A percentile compares a stretch with the other conserved stretches of the same genome.
phyloP scores from a whole-genome alignment of 495 filamentous ascomycete genomes.

The Amniculicola lignicola region DNA sequence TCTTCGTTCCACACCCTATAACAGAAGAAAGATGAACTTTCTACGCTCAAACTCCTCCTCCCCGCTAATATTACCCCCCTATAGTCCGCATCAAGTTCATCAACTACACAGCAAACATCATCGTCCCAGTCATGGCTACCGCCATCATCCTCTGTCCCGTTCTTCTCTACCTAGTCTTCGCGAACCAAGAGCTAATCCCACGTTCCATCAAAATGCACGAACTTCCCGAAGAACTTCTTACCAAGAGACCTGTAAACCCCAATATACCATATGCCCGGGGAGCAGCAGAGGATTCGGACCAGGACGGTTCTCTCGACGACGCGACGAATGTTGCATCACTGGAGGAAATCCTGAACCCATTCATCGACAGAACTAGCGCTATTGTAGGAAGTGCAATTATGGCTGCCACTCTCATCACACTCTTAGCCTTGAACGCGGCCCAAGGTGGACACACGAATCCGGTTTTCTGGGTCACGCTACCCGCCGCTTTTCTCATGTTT shows the following conservation, averaged over 20 bases:
- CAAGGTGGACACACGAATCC: slow-evolving; percentile 49
- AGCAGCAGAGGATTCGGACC: slow-evolving; percentile 53
- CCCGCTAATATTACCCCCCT: no score
- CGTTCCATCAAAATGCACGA: slow-evolving; percentile 62
- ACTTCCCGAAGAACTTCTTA: slow-evolving; percentile 53
- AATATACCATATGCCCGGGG: slow-evolving; percentile 62
- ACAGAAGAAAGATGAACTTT: no score
- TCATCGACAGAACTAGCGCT: slow-evolving; percentile 61
- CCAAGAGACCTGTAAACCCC: slow-evolving; percentile 59
- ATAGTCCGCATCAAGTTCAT: slow-evolving; percentile 65
- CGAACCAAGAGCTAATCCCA: slow-evolving; percentile 59
- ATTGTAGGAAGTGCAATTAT: slow-evolving; percentile 59
- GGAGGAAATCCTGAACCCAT: slow-evolving; percentile 70
- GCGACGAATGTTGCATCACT: slow-evolving; percentile 54
- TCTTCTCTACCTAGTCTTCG: slow-evolving; percentile 62
- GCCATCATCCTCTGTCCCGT: slow-evolving; percentile 63
- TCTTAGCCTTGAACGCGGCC: slow-evolving; percentile 59
- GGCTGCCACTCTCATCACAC: slow-evolving; percentile 57
- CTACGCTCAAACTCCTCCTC: no score
- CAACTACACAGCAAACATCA: slow-evolving; percentile 65
- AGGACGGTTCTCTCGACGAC: slow-evolving; percentile 45
- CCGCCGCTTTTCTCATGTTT: slow-evolving; percentile 52
- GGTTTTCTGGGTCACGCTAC: slow-evolving; percentile 61
- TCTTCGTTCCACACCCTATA: no score
- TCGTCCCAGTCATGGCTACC: slow-evolving; percentile 62